phyloP scores from a whole-genome alignment of 441 rosid species.

The Pelargonium australe region DNA sequence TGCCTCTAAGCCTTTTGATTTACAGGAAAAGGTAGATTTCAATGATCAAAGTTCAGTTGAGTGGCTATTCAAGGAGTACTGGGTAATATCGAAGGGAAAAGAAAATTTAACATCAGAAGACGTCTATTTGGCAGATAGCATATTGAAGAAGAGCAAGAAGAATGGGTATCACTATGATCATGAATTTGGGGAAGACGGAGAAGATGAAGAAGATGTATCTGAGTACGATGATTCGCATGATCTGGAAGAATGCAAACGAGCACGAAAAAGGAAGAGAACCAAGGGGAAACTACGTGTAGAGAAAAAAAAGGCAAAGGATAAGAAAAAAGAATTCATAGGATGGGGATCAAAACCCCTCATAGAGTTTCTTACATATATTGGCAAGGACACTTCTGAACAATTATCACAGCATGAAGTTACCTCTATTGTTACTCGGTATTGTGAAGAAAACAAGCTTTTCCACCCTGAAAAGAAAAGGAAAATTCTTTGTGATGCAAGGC shows the following conservation, averaged over 20 bases:
- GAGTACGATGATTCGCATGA: conserved; percentile 23
- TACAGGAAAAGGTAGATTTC: conserved; percentile 43
- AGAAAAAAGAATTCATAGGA: conserved; percentile 30
- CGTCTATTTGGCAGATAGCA: conserved; percentile 32
- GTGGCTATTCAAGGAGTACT: conserved; percentile 44
- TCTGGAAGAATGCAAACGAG: conserved; percentile 11
- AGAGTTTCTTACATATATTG: conserved; percentile 36
- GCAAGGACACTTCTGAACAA: conserved; percentile 30
- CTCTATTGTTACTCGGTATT: conserved; percentile 30
- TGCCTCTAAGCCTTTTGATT: conserved; percentile 11
- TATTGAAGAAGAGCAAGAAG: conserved; percentile 30
- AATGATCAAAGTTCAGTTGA: conserved; percentile 37
- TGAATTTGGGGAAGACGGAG: not conserved
- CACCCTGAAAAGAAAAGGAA: conserved; percentile 36
- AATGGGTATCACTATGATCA: not conserved
- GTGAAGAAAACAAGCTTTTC: conserved; percentile 33
- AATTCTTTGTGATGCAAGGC: conserved; percentile 39
- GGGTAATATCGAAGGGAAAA: conserved; percentile 45
- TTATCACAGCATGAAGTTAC: conserved; percentile 31
- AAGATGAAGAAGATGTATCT: not conserved
- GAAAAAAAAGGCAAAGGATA: conserved; percentile 13
- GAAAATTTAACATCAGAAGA: conserved; percentile 39
- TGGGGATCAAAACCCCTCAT: conserved; percentile 43
- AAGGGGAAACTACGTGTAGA: conserved; percentile 6
- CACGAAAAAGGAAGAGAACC: conserved; percentile 24